Conservation (phyloP, 2,329 filamentous ascomycete genomes). For the Xylariaceae sp. region DNA sequence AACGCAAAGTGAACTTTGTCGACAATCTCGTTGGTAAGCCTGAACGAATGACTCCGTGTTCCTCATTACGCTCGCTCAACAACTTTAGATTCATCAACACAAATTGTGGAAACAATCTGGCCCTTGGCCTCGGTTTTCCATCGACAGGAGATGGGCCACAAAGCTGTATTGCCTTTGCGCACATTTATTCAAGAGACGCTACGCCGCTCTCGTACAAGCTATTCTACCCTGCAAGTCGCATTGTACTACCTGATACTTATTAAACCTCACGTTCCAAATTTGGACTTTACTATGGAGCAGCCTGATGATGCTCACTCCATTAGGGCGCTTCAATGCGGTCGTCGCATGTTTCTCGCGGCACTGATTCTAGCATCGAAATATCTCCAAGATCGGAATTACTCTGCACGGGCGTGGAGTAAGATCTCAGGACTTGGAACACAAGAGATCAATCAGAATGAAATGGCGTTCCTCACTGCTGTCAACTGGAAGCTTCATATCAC, state of each 20-base stretch:
- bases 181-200: constrained; percentile 98
- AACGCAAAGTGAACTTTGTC: constrained; percentile 92
- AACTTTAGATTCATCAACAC: constrained; percentile 81
- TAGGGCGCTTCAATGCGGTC: constrained; percentile 87
- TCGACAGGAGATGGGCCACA: constrained; percentile 66
- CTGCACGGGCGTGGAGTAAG: constrained; percentile 96
- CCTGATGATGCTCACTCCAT: constrained; percentile 65
- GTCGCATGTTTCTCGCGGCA: constrained; percentile 94
- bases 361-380: constrained; percentile 97
- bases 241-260: constrained; percentile 95
- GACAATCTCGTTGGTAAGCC: constrained; percentile 95
- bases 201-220: constrained; percentile 90
- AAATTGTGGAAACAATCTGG: constrained; percentile 98
- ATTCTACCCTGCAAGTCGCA: constrained; percentile 94
- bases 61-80: constrained; percentile 31
- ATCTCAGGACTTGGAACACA: constrained; percentile 91
- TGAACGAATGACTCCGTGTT: constrained; percentile 29
- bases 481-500: constrained; percentile 95
- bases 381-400: constrained; percentile 96
- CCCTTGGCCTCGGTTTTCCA: constrained; percentile 79
- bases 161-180: constrained; percentile 80
- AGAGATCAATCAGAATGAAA: constrained; percentile 97
- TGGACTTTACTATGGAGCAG: constrained; percentile 85
- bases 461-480: constrained; percentile 83
- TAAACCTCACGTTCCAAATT: constrained; percentile 79